Base-by-base conservation (phyloP, 2,329 filamentous ascomycete genomes). In the Magnaporthiopsis incrustans region DNA sequence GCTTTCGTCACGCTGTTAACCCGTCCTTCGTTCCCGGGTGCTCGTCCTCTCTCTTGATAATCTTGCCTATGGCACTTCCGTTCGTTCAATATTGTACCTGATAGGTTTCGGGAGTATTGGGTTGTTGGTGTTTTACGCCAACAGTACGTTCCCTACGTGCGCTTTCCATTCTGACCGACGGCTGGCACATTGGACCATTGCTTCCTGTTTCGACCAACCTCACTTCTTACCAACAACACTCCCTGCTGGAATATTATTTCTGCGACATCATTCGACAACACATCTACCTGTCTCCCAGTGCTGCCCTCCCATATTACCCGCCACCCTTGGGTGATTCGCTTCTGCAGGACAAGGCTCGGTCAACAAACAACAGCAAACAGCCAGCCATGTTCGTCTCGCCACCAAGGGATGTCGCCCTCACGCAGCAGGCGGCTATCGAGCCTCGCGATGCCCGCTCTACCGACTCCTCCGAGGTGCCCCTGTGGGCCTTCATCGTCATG, bases 401-500 rank as follows among this genome's bases (percentile, higher is more conserved):
- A 53, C 11, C 7, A 22, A n/a, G 44, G 44, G 44, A n/a, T 8
- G n/a, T 38, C 14, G 12, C 18, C 44, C 22, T n/a, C 18, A 4
- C 44, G n/a, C 44, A 22, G 18, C 44, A 53, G 44, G 44, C 38
- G 38, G 18, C 10, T n/a, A n/a, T 53, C 44, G 22, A 53, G 22
- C 32, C 32, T n/a, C 59, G 59, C 33, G 59, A 60, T 60, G 59
- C 59, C 33, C 44, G n/a, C 18, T n/a, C 44, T n/a, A 35, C 58
- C 10, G 26, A 33, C 14, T 44, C 59, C 3, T 33, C 59, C 30
- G 61, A 62, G 5, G 61, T 62, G 44, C 61, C 61, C 15, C 50
- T 62, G 3, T 62, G 61, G 61, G 61, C 61, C 50, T 62, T 62
- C 30, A 22, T 62, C 61, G 56, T 62, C 50, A 62, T 62, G 61